phyloP scores from a whole-genome alignment of 78 protist species.

The Pelomyxa schiedti region DNA sequence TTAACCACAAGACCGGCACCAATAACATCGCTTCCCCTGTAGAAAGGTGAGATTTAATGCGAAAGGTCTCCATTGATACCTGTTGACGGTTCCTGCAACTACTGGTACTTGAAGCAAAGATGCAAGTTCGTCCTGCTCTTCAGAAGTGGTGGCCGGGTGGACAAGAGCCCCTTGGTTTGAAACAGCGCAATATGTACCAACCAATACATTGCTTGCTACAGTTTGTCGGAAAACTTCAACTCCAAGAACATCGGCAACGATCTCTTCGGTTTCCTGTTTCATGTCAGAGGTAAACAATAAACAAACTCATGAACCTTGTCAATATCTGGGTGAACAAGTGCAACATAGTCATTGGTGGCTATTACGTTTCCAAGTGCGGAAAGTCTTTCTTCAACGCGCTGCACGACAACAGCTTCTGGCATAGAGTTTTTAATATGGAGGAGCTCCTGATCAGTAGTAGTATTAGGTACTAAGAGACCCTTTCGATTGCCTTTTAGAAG shows the following conservation, averaged over 20 bases:
- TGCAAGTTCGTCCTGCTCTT: slow-evolving; percentile 90
- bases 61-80: slow-evolving; percentile 39
- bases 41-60: neutral
- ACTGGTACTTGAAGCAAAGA: slow-evolving; percentile 87
- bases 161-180: slow-evolving; percentile 92
- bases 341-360: slow-evolving; percentile 95
- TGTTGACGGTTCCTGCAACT: slow-evolving; percentile 93
- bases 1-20: slow-evolving; percentile 89
- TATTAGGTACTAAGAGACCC: slow-evolving; percentile 92
- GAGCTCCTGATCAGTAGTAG: slow-evolving; percentile 96
- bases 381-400: slow-evolving; percentile 89
- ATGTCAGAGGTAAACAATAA: neutral
- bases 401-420: slow-evolving; percentile 87
- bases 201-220: slow-evolving; percentile 85
- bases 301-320: slow-evolving; percentile 42
- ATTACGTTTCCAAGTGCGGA: slow-evolving; percentile 95
- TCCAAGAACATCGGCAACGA: slow-evolving; percentile 83
- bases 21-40: slow-evolving; percentile 62
- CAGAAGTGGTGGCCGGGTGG: slow-evolving; percentile 84
- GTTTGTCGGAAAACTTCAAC: slow-evolving; percentile 97
- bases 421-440: slow-evolving; percentile 91
- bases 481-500: slow-evolving; percentile 95
- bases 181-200: slow-evolving; percentile 84
- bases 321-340: slow-evolving; percentile 93
- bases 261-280: slow-evolving; percentile 86